Percentiles rank a stretch among this genome's conserved stretches.
phyloP scores from a whole-genome alignment of 2,329 filamentous ascomycete species.

The Myriosclerotinia scirpicola region DNA sequence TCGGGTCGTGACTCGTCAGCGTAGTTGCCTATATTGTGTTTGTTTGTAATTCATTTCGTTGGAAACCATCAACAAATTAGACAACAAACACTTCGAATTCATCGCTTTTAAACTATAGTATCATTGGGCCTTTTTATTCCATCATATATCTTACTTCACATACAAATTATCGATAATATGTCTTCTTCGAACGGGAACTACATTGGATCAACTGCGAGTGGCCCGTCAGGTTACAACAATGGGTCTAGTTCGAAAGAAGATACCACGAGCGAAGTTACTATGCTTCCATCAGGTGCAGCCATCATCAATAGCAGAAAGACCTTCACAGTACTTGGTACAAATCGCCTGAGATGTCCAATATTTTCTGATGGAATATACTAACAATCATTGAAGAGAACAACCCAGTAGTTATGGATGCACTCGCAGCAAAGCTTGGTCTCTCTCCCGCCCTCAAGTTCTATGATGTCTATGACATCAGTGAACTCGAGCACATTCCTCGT shows the following conservation, averaged over 20 bases:
- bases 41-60: no score
- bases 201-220: no score
- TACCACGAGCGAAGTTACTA: neutral
- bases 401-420: slow-evolving; percentile 81
- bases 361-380: neutral
- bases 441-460: slow-evolving; percentile 75
- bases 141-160: neutral
- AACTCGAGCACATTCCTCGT: slow-evolving; percentile 83
- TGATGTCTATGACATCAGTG: slow-evolving; percentile 87
- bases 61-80: neutral
- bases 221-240: no score
- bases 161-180: no score
- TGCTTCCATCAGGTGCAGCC: neutral
- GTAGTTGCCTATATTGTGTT: neutral
- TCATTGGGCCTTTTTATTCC: no score
- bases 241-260: no score
- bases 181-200: no score
- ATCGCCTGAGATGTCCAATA: neutral
- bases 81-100: neutral
- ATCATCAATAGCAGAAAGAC: neutral
- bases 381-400: slow-evolving; percentile 50
- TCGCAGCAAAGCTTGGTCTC: slow-evolving; percentile 82
- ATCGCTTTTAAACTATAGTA: neutral
- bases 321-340: slow-evolving; percentile 2
- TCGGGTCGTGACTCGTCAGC: neutral